A percentile compares a stretch with the other conserved stretches of the same genome.
Conservation (phyloP, 768 basidiomycete genomes). For the Trametes gibbosa region DNA sequence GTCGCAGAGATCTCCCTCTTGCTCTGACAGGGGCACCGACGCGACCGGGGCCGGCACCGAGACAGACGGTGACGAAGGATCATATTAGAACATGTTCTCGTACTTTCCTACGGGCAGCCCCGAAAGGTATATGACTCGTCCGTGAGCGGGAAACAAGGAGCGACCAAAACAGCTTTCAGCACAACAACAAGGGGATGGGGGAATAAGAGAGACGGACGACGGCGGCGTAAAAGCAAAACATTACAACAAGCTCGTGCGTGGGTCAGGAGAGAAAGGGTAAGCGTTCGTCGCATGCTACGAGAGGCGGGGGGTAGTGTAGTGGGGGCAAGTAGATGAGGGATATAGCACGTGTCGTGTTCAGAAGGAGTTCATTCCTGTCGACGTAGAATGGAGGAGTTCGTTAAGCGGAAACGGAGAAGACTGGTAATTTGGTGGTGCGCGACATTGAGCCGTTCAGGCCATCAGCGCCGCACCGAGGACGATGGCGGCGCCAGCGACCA, state of each 20-base stretch:
- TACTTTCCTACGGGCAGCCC: not conserved
- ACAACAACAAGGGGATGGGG: not conserved
- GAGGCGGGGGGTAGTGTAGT: not conserved
- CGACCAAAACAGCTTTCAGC: not conserved
- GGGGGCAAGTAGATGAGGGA: not conserved
- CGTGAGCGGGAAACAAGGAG: conserved; percentile 1
- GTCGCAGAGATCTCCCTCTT: too few species aligned
- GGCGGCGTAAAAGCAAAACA: not conserved
- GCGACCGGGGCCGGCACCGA: too few species aligned
- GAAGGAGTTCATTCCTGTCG: not conserved
- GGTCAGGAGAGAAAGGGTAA: not conserved
- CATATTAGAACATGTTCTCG: not conserved
- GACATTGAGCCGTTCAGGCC: not conserved
- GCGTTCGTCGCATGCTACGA: not conserved
- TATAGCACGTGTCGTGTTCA: not conserved
- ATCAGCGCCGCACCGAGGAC: conserved; percentile 11
- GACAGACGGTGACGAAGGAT: not conserved
- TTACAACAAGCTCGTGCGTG: not conserved
- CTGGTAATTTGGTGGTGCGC: too few species aligned
- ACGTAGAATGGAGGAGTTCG: not conserved
- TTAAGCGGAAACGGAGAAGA: not conserved
- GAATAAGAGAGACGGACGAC: not conserved
- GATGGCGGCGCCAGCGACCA: conserved; percentile 8
- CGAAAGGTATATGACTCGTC: not conserved
- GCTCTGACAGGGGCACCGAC: too few species aligned